Evolutionary conservation across 1,284 basidiomycete species (phyloP).

Genomic region (Microbotryum saponariae): DNA sequence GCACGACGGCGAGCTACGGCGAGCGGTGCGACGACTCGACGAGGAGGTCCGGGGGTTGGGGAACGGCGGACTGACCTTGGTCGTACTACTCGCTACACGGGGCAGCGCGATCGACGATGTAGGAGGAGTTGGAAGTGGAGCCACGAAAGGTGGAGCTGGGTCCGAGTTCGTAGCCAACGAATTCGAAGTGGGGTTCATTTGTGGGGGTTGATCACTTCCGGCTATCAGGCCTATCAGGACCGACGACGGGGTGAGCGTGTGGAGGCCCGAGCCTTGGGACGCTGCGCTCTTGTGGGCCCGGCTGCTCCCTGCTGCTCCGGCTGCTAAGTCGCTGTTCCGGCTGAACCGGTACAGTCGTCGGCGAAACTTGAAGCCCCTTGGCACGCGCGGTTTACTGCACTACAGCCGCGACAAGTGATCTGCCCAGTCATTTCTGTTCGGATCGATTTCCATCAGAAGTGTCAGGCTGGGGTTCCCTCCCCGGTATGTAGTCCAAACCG

Average conservation of each 20-base stretch:
- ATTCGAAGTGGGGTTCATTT: neutral
- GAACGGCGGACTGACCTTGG: constrained; percentile 1
- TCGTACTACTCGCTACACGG: neutral
- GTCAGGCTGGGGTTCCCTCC: no score
- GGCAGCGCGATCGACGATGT: neutral
- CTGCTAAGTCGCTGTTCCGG: no score
- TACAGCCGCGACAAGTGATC: no score
- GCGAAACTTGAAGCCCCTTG: no score
- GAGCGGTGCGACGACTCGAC: no score
- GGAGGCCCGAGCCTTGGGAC: neutral
- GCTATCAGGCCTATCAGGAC: neutral
- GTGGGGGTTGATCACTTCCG: neutral
- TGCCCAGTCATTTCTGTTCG: no score
- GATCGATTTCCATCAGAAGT: no score
- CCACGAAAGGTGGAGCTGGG: neutral
- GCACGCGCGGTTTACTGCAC: no score
- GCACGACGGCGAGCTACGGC: neutral
- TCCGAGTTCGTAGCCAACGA: neutral
- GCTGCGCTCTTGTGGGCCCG: neutral
- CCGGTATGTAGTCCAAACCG: no score
- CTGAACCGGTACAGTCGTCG: no score
- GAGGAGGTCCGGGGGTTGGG: neutral
- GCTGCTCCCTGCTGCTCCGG: no score
- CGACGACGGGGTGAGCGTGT: neutral
- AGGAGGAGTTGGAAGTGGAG: neutral